Conservation (phyloP, 1,284 basidiomycete species). For the Cryptococcus sp. region DNA sequence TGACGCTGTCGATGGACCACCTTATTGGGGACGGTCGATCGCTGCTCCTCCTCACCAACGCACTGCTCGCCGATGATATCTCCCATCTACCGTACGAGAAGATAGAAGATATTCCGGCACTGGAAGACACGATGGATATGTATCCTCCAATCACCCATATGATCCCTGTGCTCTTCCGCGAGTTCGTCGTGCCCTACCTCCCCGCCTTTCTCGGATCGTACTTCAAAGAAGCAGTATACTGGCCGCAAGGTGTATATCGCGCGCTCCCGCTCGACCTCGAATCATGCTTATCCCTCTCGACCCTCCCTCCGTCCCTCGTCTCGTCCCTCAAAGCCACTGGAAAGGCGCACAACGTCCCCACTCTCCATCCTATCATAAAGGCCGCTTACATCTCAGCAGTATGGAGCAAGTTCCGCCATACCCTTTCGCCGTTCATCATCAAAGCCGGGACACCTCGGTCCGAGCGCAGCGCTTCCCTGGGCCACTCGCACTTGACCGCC, state of each 20-base stretch:
- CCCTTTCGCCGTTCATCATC: constrained; percentile 14
- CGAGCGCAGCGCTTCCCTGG: constrained; percentile 26
- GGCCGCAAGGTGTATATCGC: constrained; percentile 28
- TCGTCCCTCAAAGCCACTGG: constrained; percentile 22
- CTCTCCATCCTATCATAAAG: constrained; percentile 42
- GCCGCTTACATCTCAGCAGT: constrained; percentile 32
- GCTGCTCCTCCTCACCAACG: constrained; percentile 14
- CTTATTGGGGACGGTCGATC: constrained; percentile 27
- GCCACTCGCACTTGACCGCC: constrained; percentile 32
- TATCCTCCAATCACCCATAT: constrained; percentile 15
- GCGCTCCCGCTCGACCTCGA: constrained; percentile 12
- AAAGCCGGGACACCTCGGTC: constrained; percentile 25
- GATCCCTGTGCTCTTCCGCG: constrained; percentile 32
- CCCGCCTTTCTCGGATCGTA: constrained; percentile 33
- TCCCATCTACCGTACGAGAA: constrained; percentile 22
- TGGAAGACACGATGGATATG: constrained; percentile 36
- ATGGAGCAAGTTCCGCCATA: constrained; percentile 23
- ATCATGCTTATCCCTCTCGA: constrained; percentile 17
- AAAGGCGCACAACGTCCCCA: constrained; percentile 28
- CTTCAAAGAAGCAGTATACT: constrained; percentile 22
- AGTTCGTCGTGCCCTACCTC: constrained; percentile 37
- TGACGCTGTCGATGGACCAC: constrained; percentile 10
- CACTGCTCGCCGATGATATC: constrained; percentile 20
- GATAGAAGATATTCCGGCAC: constrained; percentile 3
- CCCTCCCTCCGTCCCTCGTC: constrained; percentile 18